A percentile compares a stretch with the other conserved stretches of the same genome.
These are phyloP conservation scores for Fusarium xyrophilum DNA, from an alignment of 2,329 filamentous ascomycete genomes.

Conservation along the genomic window DNA sequence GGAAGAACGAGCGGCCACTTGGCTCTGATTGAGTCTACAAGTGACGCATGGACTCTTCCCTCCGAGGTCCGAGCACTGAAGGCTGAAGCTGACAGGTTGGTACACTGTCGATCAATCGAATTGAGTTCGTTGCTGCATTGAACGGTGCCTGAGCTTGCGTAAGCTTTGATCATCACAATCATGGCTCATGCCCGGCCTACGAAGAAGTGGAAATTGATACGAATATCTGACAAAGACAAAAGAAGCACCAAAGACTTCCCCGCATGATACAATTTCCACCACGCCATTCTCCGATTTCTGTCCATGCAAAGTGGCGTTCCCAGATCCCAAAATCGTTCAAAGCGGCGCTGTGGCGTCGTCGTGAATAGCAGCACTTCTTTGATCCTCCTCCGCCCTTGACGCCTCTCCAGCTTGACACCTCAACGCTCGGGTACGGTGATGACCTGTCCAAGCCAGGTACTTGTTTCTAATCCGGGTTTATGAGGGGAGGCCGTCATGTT, in stretches of 20 bases:
- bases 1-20: accelerated
- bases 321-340: no score
- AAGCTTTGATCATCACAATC: no score
- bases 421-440: no score
- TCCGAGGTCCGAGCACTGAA: neutral
- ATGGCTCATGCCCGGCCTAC: no score
- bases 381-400: no score
- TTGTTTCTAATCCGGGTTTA: no score
- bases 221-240: accelerated
- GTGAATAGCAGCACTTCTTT: neutral
- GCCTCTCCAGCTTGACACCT: neutral
- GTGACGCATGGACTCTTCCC: accelerated
- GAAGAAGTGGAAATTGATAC: neutral
- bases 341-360: neutral
- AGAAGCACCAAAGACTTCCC: neutral
- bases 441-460: no score
- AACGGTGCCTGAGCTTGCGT: neutral
- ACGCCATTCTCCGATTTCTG: accelerated
- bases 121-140: neutral
- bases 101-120: accelerated
- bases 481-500: neutral
- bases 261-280: neutral
- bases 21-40: accelerated
- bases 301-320: neutral
- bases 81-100: neutral